These are phyloP conservation scores for Endoconidiophora polonica DNA, from an alignment of 2,329 filamentous ascomycete species.

Conservation along the genomic window DNA sequence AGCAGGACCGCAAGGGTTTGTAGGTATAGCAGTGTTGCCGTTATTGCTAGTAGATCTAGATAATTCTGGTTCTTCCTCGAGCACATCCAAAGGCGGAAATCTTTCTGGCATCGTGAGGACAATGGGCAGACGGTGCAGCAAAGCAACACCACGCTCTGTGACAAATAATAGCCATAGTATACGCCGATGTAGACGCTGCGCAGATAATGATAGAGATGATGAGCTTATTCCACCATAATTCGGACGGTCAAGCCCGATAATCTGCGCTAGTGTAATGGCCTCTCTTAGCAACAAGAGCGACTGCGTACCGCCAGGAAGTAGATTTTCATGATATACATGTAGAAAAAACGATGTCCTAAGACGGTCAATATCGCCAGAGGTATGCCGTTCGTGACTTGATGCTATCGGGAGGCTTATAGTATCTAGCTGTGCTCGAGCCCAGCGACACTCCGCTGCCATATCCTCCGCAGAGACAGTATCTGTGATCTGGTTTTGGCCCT, in stretches of 20 bases:
- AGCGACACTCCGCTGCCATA: conserved; percentile 23
- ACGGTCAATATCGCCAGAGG: conserved; percentile 21
- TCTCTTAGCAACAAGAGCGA: conserved; percentile 33
- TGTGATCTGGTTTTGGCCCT: conserved; percentile 10
- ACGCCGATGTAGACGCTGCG: conserved; percentile 29
- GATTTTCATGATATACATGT: conserved; percentile 35
- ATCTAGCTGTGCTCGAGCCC: conserved; percentile 13
- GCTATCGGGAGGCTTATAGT: conserved; percentile 15
- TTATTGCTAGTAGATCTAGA: not conserved
- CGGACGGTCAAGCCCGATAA: conserved; percentile 28
- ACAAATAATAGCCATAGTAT: conserved; percentile 33
- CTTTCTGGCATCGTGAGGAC: conserved; percentile 24
- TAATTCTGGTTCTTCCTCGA: not conserved
- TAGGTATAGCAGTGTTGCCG: not conserved
- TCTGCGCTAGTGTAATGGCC: conserved; percentile 34
- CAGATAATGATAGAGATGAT: conserved; percentile 14
- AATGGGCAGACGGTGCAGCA: conserved; percentile 32
- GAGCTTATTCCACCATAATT: conserved; percentile 4
- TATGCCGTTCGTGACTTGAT: not conserved
- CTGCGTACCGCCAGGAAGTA: conserved; percentile 27
- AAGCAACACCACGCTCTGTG: conserved; percentile 31
- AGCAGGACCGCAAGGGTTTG: not conserved
- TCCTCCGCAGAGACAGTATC: conserved; percentile 19
- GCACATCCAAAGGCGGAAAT: conserved; percentile 20
- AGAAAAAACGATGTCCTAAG: conserved; percentile 33